Evolutionary conservation across 805 yeast species (phyloP).

Genomic region (Sugiyamaella smithiae): DNA sequence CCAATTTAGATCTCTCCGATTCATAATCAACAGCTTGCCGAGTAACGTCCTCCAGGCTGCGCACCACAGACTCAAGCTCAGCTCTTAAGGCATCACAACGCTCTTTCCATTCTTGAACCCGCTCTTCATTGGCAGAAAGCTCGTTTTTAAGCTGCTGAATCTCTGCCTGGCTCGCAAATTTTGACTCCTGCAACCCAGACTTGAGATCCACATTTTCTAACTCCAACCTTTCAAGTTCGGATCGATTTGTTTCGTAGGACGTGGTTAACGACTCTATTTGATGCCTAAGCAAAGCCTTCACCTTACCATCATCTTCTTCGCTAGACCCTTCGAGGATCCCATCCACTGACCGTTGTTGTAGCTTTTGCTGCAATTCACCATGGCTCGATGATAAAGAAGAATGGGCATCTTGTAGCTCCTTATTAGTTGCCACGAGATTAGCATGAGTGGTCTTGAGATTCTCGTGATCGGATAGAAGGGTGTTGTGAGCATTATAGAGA

Average conservation of each 20-base stretch:
- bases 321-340: not conserved
- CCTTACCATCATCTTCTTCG: slow-evolving; percentile 11
- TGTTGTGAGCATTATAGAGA: not conserved
- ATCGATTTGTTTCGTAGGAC: slow-evolving; percentile 24
- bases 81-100: slow-evolving; percentile 31
- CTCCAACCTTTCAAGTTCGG: slow-evolving; percentile 25
- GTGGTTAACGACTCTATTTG: slow-evolving; percentile 21
- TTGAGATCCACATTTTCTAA: slow-evolving; percentile 28
- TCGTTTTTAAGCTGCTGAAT: slow-evolving; percentile 26
- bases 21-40: slow-evolving; percentile 37
- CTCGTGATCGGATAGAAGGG: slow-evolving; percentile 2
- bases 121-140: slow-evolving; percentile 23
- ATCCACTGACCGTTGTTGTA: slow-evolving; percentile 1
- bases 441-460: not conserved
- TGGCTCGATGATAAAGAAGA: not conserved
- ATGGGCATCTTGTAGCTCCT: not conserved
- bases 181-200: slow-evolving; percentile 23
- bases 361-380: not conserved
- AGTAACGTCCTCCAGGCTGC: slow-evolving; percentile 37
- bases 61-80: slow-evolving; percentile 33
- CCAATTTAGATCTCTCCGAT: slow-evolving; percentile 30
- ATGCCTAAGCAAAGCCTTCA: slow-evolving; percentile 17
- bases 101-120: slow-evolving; percentile 29
- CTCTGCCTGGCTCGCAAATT: slow-evolving; percentile 26
- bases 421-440: not conserved